Conservation (phyloP, 2,329 filamentous ascomycete species). For the Monosporascus sp. region DNA sequence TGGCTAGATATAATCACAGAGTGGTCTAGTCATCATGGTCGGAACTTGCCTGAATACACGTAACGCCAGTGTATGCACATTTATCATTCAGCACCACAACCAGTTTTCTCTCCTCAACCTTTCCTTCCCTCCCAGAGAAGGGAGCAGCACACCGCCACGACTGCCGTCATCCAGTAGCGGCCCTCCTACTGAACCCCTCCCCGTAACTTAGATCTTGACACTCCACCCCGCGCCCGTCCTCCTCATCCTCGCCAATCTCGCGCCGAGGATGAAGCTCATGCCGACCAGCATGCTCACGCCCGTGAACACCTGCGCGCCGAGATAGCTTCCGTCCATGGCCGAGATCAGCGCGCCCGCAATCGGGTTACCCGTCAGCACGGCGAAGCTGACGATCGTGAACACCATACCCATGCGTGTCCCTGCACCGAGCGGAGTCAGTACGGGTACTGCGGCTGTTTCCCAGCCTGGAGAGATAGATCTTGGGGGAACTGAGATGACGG, state of each 20-base stretch:
- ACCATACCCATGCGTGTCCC: conserved; percentile 51
- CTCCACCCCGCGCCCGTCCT: conserved; percentile 31
- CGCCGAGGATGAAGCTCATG: conserved; percentile 30
- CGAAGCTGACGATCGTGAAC: conserved; percentile 50
- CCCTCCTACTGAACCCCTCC: no score
- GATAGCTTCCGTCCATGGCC: conserved; percentile 33
- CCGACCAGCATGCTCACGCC: conserved; percentile 38
- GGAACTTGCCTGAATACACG: no score
- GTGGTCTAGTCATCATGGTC: no score
- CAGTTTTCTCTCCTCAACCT: no score
- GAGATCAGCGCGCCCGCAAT: conserved; percentile 46
- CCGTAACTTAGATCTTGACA: conserved; percentile 29
- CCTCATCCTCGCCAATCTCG: conserved; percentile 33
- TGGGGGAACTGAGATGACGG: no score
- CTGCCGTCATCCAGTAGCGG: neutral
- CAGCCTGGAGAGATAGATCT: no score
- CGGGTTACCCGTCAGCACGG: conserved; percentile 46
- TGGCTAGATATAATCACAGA: no score
- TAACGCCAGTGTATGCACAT: no score
- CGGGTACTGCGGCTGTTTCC: no score
- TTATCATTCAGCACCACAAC: no score
- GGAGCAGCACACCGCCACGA: no score
- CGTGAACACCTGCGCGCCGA: conserved; percentile 44
- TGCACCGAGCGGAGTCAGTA: neutral
- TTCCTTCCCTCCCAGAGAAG: no score